Conservation (phyloP, 2,329 filamentous ascomycete genomes). For the Dissoconium aciculare region DNA sequence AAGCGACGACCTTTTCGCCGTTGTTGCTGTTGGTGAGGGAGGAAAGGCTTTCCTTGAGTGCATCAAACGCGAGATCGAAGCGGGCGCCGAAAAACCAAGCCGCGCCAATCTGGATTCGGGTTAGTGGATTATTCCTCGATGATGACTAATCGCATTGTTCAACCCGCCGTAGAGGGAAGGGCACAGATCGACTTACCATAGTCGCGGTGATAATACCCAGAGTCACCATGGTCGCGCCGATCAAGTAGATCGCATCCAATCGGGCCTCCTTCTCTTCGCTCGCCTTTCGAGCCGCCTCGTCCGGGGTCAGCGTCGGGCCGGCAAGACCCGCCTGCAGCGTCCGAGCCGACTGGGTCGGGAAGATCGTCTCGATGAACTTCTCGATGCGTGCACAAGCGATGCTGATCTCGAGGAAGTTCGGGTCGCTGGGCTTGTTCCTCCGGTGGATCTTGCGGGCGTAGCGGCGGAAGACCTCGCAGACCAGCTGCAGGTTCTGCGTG, state of each 20-base stretch:
- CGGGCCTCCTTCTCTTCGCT: slow-evolving; percentile 38
- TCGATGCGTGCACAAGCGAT: slow-evolving; percentile 86
- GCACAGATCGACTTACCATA: slow-evolving; percentile 51
- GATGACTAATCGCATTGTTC: slow-evolving; percentile 2
- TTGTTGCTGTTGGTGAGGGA: slow-evolving; percentile 25
- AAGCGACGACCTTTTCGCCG: no score
- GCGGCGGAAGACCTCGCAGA: slow-evolving; percentile 67
- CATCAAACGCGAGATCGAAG: slow-evolving; percentile 55
- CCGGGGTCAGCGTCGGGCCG: slow-evolving; percentile 27
- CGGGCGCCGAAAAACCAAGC: slow-evolving; percentile 71
- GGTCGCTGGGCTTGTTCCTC: slow-evolving; percentile 89
- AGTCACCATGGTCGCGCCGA: slow-evolving; percentile 50
- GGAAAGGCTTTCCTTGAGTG: slow-evolving; percentile 38
- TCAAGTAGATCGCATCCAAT: slow-evolving; percentile 47
- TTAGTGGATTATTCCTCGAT: not conserved
- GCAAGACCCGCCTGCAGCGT: slow-evolving; percentile 21
- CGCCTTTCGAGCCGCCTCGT: slow-evolving; percentile 43
- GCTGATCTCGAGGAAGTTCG: slow-evolving; percentile 83
- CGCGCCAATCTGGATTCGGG: slow-evolving; percentile 46
- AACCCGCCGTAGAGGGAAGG: not conserved
- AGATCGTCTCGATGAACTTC: slow-evolving; percentile 87
- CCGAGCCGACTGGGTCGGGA: slow-evolving; percentile 67
- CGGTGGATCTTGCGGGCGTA: slow-evolving; percentile 72
- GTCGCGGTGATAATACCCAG: slow-evolving; percentile 54
- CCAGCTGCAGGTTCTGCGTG: slow-evolving; percentile 70